Conservation (phyloP, 1,139 yeast species). For the Saccharomyces hybrid region DNA sequence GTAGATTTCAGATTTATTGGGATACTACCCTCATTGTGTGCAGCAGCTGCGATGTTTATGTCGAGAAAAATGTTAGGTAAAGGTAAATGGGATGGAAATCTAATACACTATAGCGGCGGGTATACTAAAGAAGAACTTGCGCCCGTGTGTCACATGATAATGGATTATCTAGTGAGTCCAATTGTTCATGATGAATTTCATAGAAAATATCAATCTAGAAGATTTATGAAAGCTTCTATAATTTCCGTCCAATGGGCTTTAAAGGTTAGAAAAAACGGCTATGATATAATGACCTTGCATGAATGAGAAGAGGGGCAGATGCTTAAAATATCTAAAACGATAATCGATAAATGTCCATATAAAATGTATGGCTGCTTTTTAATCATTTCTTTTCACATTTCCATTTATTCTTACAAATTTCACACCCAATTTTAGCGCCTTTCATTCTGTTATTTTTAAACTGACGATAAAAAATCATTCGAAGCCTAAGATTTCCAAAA, state of each 20-base stretch:
- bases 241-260: conserved; percentile 91
- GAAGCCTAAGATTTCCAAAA: background rate
- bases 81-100: conserved; percentile 71
- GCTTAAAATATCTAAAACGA: background rate
- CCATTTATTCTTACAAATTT: background rate
- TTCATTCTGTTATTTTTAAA: background rate
- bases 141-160: conserved; percentile 63
- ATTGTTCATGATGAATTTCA: conserved; percentile 88
- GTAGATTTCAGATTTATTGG: conserved; percentile 79
- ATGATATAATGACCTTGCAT: conserved; percentile 34
- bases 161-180: conserved; percentile 75
- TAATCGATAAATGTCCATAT: background rate
- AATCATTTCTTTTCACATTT: background rate
- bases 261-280: conserved; percentile 34
- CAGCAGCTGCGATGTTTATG: conserved; percentile 89
- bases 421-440: background rate
- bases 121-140: conserved; percentile 65
- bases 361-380: background rate
- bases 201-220: conserved; percentile 85
- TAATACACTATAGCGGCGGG: conserved; percentile 89
- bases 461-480: background rate
- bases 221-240: conserved; percentile 85
- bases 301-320: conserved; percentile 15
- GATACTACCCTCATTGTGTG: conserved; percentile 69
- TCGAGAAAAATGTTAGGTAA: conserved; percentile 73